phyloP scores from a whole-genome alignment of 2,329 filamentous ascomycete species.

The Alternaria consortialis region DNA sequence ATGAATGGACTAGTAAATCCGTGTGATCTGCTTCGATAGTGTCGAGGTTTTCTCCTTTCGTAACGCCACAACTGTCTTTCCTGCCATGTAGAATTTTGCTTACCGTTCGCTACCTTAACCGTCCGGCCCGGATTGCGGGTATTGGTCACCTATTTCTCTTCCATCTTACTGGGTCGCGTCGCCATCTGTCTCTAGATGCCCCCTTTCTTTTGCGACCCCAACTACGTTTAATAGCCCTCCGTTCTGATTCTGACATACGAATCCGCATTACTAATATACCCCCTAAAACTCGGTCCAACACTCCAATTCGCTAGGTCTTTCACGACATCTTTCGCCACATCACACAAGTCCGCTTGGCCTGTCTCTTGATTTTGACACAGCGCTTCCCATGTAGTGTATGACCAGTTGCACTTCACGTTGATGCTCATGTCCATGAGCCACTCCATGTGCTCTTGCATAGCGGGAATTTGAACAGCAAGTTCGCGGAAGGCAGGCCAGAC shows the following conservation, averaged over 20 bases:
- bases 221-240: slow-evolving; percentile 22
- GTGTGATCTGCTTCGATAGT: too few species aligned
- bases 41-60: too few species aligned
- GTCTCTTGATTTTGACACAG: slow-evolving; percentile 20
- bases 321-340: slow-evolving; percentile 22
- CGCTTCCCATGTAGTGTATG: slow-evolving; percentile 20
- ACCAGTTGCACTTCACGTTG: slow-evolving; percentile 32
- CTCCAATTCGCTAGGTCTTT: slow-evolving; percentile 31
- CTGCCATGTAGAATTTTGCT: too few species aligned
- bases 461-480: slow-evolving; percentile 32
- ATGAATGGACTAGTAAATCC: too few species aligned
- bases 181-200: too few species aligned
- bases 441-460: slow-evolving; percentile 38
- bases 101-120: too few species aligned
- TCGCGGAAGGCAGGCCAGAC: slow-evolving; percentile 39
- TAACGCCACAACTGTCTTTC: too few species aligned
- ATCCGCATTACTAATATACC: slow-evolving; percentile 36
- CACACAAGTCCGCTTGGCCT: slow-evolving; percentile 26
- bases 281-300: slow-evolving; percentile 32
- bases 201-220: too few species aligned
- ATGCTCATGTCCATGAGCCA: slow-evolving; percentile 36
- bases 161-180: too few species aligned
- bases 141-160: too few species aligned
- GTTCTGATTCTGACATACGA: slow-evolving; percentile 35
- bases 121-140: too few species aligned